Evolutionary conservation across 495 filamentous ascomycete genomes (phyloP).

Genomic region (Cercophora samala): DNA sequence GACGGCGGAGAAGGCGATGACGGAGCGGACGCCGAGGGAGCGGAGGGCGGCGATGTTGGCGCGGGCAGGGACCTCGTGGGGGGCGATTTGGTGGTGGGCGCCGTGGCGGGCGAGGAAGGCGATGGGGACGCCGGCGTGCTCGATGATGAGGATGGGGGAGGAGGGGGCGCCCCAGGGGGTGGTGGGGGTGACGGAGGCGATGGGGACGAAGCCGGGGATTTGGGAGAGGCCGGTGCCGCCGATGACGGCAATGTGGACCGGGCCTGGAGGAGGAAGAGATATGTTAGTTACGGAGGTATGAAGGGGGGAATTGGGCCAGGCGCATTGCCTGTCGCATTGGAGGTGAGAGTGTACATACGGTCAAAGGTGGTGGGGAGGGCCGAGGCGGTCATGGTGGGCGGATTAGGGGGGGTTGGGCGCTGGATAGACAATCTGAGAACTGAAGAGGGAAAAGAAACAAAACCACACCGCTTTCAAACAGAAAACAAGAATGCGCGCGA

Average conservation of each 20-base stretch:
- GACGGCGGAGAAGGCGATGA: conserved; percentile 94
- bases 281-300: not conserved
- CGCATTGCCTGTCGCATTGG: not conserved
- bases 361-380: conserved; percentile 22
- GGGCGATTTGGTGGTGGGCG: conserved; percentile 78
- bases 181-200: conserved; percentile 63
- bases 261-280: conserved; percentile 46
- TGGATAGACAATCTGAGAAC: not conserved
- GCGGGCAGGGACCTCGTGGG: conserved; percentile 84
- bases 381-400: conserved; percentile 16
- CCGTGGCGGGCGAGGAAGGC: conserved; percentile 96
- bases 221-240: conserved; percentile 87
- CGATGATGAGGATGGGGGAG: conserved; percentile 83
- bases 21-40: conserved; percentile 77
- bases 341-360: conserved; percentile 14
- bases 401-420: not conserved
- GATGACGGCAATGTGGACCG: conserved; percentile 90
- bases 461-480: not conserved
- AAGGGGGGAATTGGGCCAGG: not conserved
- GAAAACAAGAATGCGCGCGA: conserved; percentile 3
- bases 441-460: not conserved
- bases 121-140: conserved; percentile 75
- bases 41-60: conserved; percentile 96
- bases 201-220: conserved; percentile 69
- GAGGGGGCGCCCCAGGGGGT: conserved; percentile 95